phyloP scores from a whole-genome alignment of 2,329 filamentous ascomycete genomes.

The Fusarium sp. region DNA sequence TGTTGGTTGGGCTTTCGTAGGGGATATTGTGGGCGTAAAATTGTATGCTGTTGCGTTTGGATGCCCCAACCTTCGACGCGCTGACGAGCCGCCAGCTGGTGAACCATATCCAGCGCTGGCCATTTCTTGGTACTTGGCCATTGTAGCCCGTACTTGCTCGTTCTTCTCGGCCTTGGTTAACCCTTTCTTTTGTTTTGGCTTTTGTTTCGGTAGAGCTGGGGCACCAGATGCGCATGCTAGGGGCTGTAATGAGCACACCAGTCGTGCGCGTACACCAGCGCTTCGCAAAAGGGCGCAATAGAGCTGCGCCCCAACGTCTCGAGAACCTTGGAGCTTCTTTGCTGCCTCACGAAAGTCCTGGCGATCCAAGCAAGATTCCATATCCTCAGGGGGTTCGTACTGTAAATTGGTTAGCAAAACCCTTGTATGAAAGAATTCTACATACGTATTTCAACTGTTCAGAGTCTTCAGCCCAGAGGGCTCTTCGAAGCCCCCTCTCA shows the following conservation, averaged over 20 bases:
- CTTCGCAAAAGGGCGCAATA: slow-evolving; percentile 87
- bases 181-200: slow-evolving; percentile 38
- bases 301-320: slow-evolving; percentile 88
- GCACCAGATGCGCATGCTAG: slow-evolving; percentile 71
- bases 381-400: slow-evolving; percentile 67
- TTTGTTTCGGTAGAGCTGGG: slow-evolving; percentile 58
- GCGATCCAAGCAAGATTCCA: slow-evolving; percentile 74
- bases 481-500: slow-evolving; percentile 72
- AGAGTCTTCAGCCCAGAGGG: slow-evolving; percentile 78
- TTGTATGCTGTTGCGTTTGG: slow-evolving; percentile 63
- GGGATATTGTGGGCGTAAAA: slow-evolving; percentile 55
- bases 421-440: slow-evolving; percentile 12
- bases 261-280: slow-evolving; percentile 80
- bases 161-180: slow-evolving; percentile 46
- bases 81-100: slow-evolving; percentile 49
- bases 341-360: slow-evolving; percentile 79
- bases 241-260: slow-evolving; percentile 91
- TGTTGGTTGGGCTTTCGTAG: slow-evolving; percentile 46
- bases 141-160: slow-evolving; percentile 51
- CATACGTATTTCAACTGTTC: slow-evolving; percentile 67
- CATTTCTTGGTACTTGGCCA: slow-evolving; percentile 53
- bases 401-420: slow-evolving; percentile 44
- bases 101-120: slow-evolving; percentile 43
- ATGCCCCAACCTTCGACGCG: slow-evolving; percentile 61
- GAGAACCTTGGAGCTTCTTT: slow-evolving; percentile 75